Conservation (phyloP, 1,139 yeast species). For the Yarrowia galli region DNA sequence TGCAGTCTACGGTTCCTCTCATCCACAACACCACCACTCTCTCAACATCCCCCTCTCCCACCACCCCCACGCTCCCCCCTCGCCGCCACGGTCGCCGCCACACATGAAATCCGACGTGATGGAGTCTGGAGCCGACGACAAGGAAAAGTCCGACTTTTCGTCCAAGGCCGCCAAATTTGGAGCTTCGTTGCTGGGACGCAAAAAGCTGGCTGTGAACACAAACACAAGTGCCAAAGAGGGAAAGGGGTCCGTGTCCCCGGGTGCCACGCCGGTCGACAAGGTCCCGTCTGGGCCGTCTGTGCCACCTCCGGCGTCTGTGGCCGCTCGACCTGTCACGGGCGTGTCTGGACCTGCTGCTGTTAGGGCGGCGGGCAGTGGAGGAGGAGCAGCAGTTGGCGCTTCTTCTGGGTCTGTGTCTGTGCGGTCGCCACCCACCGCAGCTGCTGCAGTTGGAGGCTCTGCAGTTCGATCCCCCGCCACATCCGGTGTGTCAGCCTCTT, state of each 20-base stretch:
- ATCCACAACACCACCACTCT: slow-evolving; percentile 26
- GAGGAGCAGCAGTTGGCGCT: no score
- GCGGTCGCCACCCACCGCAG: neutral
- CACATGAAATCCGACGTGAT: slow-evolving; percentile 34
- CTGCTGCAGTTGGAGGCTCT: neutral
- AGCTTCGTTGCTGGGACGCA: slow-evolving; percentile 20
- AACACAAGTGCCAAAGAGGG: neutral
- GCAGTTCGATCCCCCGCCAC: slow-evolving; percentile 3
- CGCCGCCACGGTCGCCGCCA: slow-evolving; percentile 39
- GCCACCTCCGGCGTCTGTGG: neutral
- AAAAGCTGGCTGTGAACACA: slow-evolving; percentile 8
- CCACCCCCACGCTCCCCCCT: slow-evolving; percentile 22
- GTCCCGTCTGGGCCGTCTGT: no score
- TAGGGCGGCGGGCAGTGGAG: no score
- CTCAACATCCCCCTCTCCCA: neutral
- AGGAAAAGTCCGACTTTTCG: slow-evolving; percentile 31
- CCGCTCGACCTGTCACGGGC: neutral
- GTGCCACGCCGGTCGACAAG: slow-evolving; percentile 11
- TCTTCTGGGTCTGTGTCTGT: neutral
- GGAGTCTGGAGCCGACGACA: slow-evolving; percentile 27
- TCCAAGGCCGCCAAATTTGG: slow-evolving; percentile 36
- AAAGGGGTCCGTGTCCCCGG: neutral
- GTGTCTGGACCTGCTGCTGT: neutral
- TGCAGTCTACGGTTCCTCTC: slow-evolving; percentile 1
- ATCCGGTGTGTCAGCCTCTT: neutral